phyloP scores from a whole-genome alignment of 2,329 filamentous ascomycete species.

The Sclerotinia spermophila region DNA sequence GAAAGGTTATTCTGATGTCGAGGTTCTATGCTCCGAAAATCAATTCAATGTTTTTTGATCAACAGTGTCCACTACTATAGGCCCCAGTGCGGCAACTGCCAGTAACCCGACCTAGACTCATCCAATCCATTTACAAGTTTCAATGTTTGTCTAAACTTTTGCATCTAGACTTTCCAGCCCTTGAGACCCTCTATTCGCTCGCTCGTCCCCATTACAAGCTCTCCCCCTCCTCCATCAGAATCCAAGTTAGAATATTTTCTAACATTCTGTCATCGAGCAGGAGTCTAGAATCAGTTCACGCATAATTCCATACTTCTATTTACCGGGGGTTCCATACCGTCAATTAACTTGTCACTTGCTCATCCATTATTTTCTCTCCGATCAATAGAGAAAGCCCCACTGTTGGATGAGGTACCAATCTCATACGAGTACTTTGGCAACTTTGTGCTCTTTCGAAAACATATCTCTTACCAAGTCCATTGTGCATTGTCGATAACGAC shows the following conservation, averaged over 20 bases:
- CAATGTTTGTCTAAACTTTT: slow-evolving; percentile 12
- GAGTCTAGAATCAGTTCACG: slow-evolving; percentile 12
- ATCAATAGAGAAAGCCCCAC: slow-evolving; percentile 1
- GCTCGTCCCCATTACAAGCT: background rate
- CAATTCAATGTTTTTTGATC: slow-evolving; percentile 2
- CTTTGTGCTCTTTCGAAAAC: background rate
- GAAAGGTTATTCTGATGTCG: background rate
- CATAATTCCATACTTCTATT: slow-evolving; percentile 2
- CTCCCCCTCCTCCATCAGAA: background rate
- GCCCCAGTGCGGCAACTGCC: background rate
- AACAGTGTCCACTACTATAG: background rate
- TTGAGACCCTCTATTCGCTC: background rate
- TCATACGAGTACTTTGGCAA: slow-evolving; percentile 4
- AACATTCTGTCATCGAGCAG: slow-evolving; percentile 10
- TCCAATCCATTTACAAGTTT: background rate
- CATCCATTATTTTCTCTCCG: background rate
- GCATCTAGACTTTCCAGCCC: background rate
- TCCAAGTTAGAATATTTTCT: background rate
- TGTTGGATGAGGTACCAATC: background rate
- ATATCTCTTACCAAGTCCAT: background rate
- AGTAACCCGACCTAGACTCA: background rate
- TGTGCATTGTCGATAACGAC: background rate
- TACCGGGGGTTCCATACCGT: slow-evolving; percentile 1
- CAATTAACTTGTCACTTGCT: background rate
- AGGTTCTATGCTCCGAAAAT: background rate